phyloP scores from a whole-genome alignment of 1,284 basidiomycete species.

The Rhodotorula mucilaginosa region DNA sequence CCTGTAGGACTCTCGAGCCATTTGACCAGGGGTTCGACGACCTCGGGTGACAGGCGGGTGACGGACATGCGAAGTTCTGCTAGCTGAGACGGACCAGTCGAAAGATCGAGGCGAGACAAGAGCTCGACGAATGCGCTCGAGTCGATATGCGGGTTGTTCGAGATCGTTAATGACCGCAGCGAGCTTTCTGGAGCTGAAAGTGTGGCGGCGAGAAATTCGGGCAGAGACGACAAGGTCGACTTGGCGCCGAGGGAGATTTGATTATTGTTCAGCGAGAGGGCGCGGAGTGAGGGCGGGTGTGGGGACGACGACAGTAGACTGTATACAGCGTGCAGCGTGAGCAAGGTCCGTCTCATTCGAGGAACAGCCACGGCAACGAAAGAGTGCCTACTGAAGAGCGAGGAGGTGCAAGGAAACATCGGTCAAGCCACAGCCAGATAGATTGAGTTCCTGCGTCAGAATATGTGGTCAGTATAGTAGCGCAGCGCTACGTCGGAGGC shows the following conservation, averaged over 20 bases:
- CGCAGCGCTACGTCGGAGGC: rapidly evolving
- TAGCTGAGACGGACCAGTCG: slow-evolving; percentile 16
- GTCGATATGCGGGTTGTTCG: slow-evolving; percentile 22
- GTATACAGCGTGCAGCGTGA: not conserved
- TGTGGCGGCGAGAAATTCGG: slow-evolving; percentile 30
- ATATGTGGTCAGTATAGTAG: too few relatives aligned
- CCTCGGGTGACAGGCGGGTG: slow-evolving; percentile 21
- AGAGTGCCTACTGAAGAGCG: slow-evolving; percentile 27
- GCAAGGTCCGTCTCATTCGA: too few relatives aligned
- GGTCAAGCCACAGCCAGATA: slow-evolving; percentile 20
- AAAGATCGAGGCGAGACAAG: slow-evolving; percentile 19
- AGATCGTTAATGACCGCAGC: slow-evolving; percentile 30
- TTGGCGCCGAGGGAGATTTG: slow-evolving; percentile 17
- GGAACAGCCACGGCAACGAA: too few relatives aligned
- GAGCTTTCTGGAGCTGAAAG: slow-evolving; percentile 29
- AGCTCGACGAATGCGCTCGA: slow-evolving; percentile 17
- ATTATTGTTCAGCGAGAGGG: slow-evolving; percentile 34
- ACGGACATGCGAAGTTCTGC: slow-evolving; percentile 34
- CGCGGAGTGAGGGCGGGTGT: slow-evolving; percentile 28
- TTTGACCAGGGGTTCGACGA: slow-evolving; percentile 24
- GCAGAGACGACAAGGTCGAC: slow-evolving; percentile 15
- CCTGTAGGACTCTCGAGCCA: slow-evolving; percentile 33
- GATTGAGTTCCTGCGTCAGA: slow-evolving; percentile 27
- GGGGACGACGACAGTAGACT: slow-evolving; percentile 33
- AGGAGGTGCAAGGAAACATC: slow-evolving; percentile 37